Evolutionary conservation across 768 basidiomycete species (phyloP).

Genomic region (Amanita muscaria): DNA sequence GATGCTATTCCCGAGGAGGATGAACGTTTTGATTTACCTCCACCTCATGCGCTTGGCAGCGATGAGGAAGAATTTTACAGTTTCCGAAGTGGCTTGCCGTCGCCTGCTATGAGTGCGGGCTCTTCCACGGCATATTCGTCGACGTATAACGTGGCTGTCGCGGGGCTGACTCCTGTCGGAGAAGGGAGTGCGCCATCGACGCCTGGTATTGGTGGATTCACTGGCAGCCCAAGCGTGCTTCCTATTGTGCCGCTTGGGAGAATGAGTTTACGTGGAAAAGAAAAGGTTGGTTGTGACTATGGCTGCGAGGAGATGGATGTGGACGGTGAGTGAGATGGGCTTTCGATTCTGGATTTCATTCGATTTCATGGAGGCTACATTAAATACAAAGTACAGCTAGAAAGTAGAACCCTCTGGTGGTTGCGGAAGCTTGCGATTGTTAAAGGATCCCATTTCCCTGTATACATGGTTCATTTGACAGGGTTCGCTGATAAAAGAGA

Average conservation of each 20-base stretch:
- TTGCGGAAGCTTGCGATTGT: constrained; percentile 91
- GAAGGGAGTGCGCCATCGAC: constrained; percentile 31
- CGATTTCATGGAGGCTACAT: too few relatives aligned
- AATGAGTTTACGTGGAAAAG: constrained; percentile 23
- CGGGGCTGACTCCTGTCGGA: constrained; percentile 19
- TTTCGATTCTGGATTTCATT: too few relatives aligned
- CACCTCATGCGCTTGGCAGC: constrained; percentile 12
- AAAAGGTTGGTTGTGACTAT: constrained; percentile 13
- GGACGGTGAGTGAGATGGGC: constrained; percentile 11
- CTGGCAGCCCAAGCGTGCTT: constrained; percentile 12
- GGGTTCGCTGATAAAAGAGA: not conserved
- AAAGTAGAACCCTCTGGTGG: constrained; percentile 83
- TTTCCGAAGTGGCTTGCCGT: constrained; percentile 11
- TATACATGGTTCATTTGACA: not conserved
- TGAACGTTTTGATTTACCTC: constrained; percentile 8
- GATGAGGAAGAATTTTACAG: constrained; percentile 16
- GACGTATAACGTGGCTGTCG: constrained; percentile 4
- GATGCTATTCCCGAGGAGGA: constrained; percentile 12
- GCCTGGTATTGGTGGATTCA: constrained; percentile 16
- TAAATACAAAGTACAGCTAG: too few relatives aligned
- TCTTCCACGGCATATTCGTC: constrained; percentile 23
- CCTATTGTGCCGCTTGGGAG: constrained; percentile 18
- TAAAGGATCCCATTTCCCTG: constrained; percentile 92
- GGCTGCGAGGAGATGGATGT: constrained; percentile 21
- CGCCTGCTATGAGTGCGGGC: constrained; percentile 6